phyloP scores from a whole-genome alignment of 2,329 filamentous ascomycete species.

The Verticillium klebahnii region DNA sequence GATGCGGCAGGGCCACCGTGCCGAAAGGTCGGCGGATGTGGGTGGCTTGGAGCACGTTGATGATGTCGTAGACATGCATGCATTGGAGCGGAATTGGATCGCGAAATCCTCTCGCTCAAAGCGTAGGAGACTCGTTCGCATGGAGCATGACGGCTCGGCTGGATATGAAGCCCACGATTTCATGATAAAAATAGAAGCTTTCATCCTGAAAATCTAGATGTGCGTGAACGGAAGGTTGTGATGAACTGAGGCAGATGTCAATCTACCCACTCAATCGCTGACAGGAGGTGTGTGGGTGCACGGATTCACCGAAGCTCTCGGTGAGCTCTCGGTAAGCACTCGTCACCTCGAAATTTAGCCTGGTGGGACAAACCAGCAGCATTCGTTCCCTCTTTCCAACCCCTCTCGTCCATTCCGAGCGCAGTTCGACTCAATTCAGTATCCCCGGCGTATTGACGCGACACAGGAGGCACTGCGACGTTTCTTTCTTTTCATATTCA shows the following conservation, averaged over 20 bases:
- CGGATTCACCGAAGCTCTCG: no score
- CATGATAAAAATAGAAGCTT: neutral
- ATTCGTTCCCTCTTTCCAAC: neutral
- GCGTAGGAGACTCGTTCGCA: neutral
- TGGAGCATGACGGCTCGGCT: neutral
- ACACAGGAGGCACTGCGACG: no score
- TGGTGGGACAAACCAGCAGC: no score
- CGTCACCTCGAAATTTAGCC: no score
- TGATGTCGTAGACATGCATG: neutral
- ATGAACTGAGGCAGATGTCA: no score
- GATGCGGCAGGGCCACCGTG: slow-evolving; percentile 33
- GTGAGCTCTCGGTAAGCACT: no score
- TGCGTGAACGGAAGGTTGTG: no score
- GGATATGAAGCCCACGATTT: neutral
- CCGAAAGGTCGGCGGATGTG: slow-evolving; percentile 40
- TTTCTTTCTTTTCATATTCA: no score
- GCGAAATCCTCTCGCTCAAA: neutral
- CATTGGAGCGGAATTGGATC: neutral
- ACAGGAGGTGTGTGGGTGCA: no score
- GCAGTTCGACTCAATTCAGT: neutral
- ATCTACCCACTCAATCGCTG: no score
- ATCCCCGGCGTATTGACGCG: no score
- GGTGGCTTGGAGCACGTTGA: slow-evolving; percentile 55
- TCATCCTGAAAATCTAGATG: neutral
- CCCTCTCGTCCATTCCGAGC: neutral